These are phyloP conservation scores for Strobilomyces confusus DNA, from an alignment of 768 basidiomycete genomes.

Conservation along the genomic window DNA sequence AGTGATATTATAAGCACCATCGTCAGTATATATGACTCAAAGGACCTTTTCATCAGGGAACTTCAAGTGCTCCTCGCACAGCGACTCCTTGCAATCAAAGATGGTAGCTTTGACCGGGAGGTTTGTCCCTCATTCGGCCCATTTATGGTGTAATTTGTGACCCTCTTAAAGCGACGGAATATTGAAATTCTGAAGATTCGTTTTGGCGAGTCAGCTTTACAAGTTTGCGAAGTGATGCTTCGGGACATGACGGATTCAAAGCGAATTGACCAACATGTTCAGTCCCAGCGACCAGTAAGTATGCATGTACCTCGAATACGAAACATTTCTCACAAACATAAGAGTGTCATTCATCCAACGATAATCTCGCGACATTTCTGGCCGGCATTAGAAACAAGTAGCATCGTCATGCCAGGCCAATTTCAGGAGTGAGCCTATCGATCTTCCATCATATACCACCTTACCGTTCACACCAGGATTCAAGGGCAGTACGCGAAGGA, in stretches of 20 bases:
- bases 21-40: constrained; percentile 96
- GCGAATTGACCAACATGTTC: constrained; percentile 84
- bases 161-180: constrained; percentile 64
- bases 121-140: constrained; percentile 26
- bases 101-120: constrained; percentile 74
- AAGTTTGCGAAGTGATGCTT: constrained; percentile 98
- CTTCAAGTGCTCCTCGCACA: constrained; percentile 89
- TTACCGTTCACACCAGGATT: constrained; percentile 40
- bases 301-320: background rate
- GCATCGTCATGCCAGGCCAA: constrained; percentile 80
- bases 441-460: background rate
- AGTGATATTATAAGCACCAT: constrained; percentile 95
- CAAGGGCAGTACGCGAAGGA: constrained; percentile 74
- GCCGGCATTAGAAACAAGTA: constrained; percentile 76
- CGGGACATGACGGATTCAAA: constrained; percentile 95
- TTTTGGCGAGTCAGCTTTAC: constrained; percentile 89
- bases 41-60: constrained; percentile 95
- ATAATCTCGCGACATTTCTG: constrained; percentile 95
- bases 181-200: constrained; percentile 93
- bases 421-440: constrained; percentile 59
- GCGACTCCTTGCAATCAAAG: constrained; percentile 71
- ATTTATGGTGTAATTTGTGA: constrained; percentile 1
- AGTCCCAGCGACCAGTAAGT: constrained; percentile 64
- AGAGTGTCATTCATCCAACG: constrained; percentile 80
- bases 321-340: constrained; percentile 4